phyloP scores from a whole-genome alignment of 1,284 basidiomycete species.

The Sanghuangporus baumii region DNA sequence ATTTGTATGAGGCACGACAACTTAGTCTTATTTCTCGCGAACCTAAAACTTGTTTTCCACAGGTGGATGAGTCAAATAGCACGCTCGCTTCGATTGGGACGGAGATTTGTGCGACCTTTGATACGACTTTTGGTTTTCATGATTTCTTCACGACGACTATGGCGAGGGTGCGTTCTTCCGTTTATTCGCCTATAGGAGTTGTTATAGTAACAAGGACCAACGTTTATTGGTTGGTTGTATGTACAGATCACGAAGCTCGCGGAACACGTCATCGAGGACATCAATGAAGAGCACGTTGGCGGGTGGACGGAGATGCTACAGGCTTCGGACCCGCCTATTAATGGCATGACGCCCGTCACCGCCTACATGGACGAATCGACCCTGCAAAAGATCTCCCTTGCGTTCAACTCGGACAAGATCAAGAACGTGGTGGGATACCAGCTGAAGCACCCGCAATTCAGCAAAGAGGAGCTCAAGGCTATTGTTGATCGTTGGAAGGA shows the following conservation, averaged over 20 bases:
- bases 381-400: slow-evolving; percentile 60
- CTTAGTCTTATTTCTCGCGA: slow-evolving; percentile 1
- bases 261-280: slow-evolving; percentile 70
- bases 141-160: slow-evolving; percentile 65
- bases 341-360: slow-evolving; percentile 64
- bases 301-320: slow-evolving; percentile 83
- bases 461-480: slow-evolving; percentile 60
- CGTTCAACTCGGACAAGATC: slow-evolving; percentile 63
- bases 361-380: slow-evolving; percentile 80
- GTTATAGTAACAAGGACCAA: neutral
- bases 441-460: slow-evolving; percentile 58
- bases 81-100: slow-evolving; percentile 74
- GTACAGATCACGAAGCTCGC: slow-evolving; percentile 46
- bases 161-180: slow-evolving; percentile 46
- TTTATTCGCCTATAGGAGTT: neutral
- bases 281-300: slow-evolving; percentile 83
- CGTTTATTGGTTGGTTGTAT: slow-evolving; percentile 14
- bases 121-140: slow-evolving; percentile 83
- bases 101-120: slow-evolving; percentile 70
- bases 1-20: neutral
- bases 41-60: neutral
- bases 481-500: slow-evolving; percentile 76
- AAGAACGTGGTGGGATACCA: slow-evolving; percentile 72
- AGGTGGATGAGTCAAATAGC: slow-evolving; percentile 78
- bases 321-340: slow-evolving; percentile 66